Percentiles rank a stretch among this genome's conserved stretches.
phyloP scores from a whole-genome alignment of 768 basidiomycete genomes.

The Suillus subluteus region DNA sequence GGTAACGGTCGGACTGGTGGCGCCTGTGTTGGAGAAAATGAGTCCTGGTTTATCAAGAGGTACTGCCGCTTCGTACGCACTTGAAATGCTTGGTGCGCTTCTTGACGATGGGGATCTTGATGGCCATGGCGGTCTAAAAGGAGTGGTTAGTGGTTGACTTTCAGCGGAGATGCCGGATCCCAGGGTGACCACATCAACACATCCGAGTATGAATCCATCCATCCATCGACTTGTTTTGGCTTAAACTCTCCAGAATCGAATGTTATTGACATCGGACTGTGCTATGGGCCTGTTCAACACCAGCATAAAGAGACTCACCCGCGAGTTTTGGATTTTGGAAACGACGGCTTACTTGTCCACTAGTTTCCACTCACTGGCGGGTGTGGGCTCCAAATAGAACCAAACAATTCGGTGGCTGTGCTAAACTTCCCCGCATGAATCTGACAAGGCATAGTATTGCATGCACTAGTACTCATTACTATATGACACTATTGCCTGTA shows the following conservation, averaged over 20 bases:
- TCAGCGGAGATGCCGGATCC: constrained; percentile 3
- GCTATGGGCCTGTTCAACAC: constrained; percentile 17
- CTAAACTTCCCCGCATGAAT: neutral
- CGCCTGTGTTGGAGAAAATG: constrained; percentile 56
- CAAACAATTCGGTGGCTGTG: constrained; percentile 5
- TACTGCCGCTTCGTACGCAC: constrained; percentile 47
- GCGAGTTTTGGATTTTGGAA: constrained; percentile 58
- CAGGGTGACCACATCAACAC: constrained; percentile 11
- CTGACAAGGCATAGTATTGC: no score
- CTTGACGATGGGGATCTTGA: constrained; percentile 80
- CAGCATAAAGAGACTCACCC: constrained; percentile 42
- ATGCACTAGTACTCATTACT: neutral
- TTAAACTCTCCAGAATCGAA: constrained; percentile 8
- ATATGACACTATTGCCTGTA: neutral
- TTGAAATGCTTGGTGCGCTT: constrained; percentile 98
- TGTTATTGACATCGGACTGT: neutral
- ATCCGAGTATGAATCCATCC: constrained; percentile 25
- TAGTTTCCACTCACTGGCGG: constrained; percentile 1
- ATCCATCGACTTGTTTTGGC: constrained; percentile 24
- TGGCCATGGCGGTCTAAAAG: constrained; percentile 44
- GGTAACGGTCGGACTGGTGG: constrained; percentile 98
- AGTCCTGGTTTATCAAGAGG: constrained; percentile 8
- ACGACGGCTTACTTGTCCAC: constrained; percentile 37
- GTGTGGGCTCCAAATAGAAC: neutral
- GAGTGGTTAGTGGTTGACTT: constrained; percentile 19